phyloP scores from a whole-genome alignment of 345 rosid genomes.

The Chamaenerion angustifolium region DNA sequence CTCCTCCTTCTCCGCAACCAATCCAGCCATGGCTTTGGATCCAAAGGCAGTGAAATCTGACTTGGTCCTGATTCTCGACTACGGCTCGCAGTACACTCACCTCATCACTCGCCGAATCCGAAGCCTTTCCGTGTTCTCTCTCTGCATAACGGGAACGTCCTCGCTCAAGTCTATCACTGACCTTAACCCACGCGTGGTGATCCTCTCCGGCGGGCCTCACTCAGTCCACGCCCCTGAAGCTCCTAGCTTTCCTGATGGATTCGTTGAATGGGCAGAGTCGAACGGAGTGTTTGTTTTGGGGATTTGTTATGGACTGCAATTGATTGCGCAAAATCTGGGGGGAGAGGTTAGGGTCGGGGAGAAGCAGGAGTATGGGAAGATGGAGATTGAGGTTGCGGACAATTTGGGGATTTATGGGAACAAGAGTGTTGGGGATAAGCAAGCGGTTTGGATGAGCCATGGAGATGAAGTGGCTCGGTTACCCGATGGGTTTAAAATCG shows the following conservation, averaged over 20 bases:
- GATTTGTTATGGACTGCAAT: conserved; percentile 75
- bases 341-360: conserved; percentile 66
- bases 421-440: conserved; percentile 47
- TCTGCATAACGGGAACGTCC: conserved; percentile 78
- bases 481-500: conserved; percentile 69
- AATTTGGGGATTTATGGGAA: conserved; percentile 47
- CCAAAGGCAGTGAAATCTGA: conserved; percentile 42
- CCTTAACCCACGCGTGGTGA: conserved; percentile 55
- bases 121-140: conserved; percentile 71
- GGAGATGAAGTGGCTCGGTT: conserved; percentile 71
- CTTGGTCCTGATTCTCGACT: conserved; percentile 78
- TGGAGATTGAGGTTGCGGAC: conserved; percentile 65
- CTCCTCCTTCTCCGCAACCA: conserved; percentile 4
- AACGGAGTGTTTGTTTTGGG: conserved; percentile 57
- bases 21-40: conserved; percentile 13
- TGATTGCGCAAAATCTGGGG: conserved; percentile 75
- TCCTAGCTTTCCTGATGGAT: conserved; percentile 66
- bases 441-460: conserved; percentile 97
- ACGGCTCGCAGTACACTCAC: conserved; percentile 87
- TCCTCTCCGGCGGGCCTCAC: conserved; percentile 96
- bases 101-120: conserved; percentile 88
- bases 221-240: conserved; percentile 62
- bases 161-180: conserved; percentile 42
- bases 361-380: conserved; percentile 86
- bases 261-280: conserved; percentile 55